A percentile compares a stretch with the other conserved stretches of the same genome.
Evolutionary conservation across 1,284 basidiomycete genomes (phyloP).

Genomic region (Cutaneotrichosporon cyanovorans): DNA sequence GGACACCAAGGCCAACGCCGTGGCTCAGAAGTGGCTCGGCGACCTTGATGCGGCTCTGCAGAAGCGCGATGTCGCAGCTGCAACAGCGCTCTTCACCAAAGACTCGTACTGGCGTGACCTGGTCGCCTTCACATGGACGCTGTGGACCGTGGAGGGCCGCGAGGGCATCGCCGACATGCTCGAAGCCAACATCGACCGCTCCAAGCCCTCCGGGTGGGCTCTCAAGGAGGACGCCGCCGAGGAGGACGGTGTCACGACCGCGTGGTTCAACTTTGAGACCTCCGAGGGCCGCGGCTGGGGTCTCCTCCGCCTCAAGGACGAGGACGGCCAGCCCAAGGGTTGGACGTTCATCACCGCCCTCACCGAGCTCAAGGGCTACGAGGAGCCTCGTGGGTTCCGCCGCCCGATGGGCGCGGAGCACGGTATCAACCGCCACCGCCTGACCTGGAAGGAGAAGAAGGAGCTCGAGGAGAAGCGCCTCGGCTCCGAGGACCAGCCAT

Average conservation of each 20-base stretch:
- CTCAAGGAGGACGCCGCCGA: slow-evolving; percentile 27
- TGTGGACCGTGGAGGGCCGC: slow-evolving; percentile 53
- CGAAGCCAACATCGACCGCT: slow-evolving; percentile 2
- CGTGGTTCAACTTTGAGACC: slow-evolving; percentile 39
- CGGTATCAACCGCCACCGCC: slow-evolving; percentile 17
- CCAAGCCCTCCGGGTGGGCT: slow-evolving; percentile 3
- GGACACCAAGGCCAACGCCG: slow-evolving; percentile 1
- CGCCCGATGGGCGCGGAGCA: slow-evolving; percentile 15
- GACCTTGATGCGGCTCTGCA: slow-evolving; percentile 9
- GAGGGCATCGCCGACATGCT: slow-evolving; percentile 26
- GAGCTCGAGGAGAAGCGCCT: slow-evolving; percentile 25
- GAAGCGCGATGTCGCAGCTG: slow-evolving; percentile 72
- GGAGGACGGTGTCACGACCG: slow-evolving; percentile 13
- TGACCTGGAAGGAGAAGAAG: slow-evolving; percentile 18
- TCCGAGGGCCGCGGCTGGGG: slow-evolving; percentile 39
- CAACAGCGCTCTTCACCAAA: slow-evolving; percentile 69
- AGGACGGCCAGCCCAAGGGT: slow-evolving; percentile 54
- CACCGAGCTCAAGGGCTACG: slow-evolving; percentile 50
- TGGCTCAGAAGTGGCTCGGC: slow-evolving; percentile 10
- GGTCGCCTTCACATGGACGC: slow-evolving; percentile 57
- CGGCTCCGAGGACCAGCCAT: slow-evolving; percentile 21
- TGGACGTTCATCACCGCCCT: slow-evolving; percentile 54
- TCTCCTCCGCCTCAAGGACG: slow-evolving; percentile 31
- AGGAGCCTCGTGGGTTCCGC: slow-evolving; percentile 39
- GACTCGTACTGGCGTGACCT: slow-evolving; percentile 53